A percentile compares a stretch with the other conserved stretches of the same genome.
Evolutionary conservation across 352 stramenopile species (phyloP).

Genomic region (Globisporangium lucens): DNA sequence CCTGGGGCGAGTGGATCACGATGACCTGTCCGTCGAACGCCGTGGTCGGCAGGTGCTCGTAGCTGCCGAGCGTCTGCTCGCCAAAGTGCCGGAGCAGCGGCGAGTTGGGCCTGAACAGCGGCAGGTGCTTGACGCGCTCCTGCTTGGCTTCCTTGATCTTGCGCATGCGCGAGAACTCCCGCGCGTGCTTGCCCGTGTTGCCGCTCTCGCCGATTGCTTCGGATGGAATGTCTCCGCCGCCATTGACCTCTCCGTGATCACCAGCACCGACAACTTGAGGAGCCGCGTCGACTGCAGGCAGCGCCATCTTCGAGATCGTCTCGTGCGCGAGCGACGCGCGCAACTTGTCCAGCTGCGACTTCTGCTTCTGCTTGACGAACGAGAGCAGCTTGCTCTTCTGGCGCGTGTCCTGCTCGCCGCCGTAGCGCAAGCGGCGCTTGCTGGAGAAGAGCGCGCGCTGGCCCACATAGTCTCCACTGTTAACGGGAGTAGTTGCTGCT

Average conservation of each 20-base stretch:
- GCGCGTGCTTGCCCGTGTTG: slow-evolving; percentile 17
- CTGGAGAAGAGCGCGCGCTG: slow-evolving; percentile 27
- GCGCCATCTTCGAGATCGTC: slow-evolving; percentile 11
- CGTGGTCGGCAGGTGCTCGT: slow-evolving; percentile 43
- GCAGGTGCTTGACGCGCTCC: slow-evolving; percentile 55
- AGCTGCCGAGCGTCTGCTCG: slow-evolving; percentile 43
- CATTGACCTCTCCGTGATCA: background rate
- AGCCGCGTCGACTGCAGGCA: slow-evolving; percentile 3
- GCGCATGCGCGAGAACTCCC: slow-evolving; percentile 55
- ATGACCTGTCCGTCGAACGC: slow-evolving; percentile 53
- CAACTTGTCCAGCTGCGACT: slow-evolving; percentile 40
- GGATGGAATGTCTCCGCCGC: background rate
- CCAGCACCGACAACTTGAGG: background rate
- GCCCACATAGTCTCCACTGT: background rate
- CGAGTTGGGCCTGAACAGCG: slow-evolving; percentile 65
- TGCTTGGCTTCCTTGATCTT: slow-evolving; percentile 48
- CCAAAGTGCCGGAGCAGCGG: slow-evolving; percentile 46
- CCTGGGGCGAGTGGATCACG: slow-evolving; percentile 58
- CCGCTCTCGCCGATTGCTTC: slow-evolving; percentile 6
- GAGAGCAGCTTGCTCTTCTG: slow-evolving; percentile 24
- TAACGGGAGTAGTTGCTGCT: background rate
- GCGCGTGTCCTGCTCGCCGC: slow-evolving; percentile 18
- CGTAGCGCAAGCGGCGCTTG: slow-evolving; percentile 30
- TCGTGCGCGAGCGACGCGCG: slow-evolving; percentile 30
- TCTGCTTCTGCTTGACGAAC: slow-evolving; percentile 38